Conservation (phyloP, 2,329 filamentous ascomycete species). For the Fusarium keratoplasticum region DNA sequence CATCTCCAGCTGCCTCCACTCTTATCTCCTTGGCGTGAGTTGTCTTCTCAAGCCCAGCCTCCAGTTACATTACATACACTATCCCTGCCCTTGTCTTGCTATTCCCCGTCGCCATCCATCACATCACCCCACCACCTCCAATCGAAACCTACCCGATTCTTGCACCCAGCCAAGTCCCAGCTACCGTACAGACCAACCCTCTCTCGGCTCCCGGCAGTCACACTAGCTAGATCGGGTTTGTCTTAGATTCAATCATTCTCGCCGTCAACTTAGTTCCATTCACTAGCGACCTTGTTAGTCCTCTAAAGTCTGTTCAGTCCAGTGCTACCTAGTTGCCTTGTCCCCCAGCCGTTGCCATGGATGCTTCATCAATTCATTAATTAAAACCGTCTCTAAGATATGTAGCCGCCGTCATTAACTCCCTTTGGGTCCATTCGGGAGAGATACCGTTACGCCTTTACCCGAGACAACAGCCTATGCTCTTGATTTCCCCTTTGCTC, state of each 20-base stretch:
- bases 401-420: not conserved
- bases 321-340: constrained; percentile 7
- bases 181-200: not conserved
- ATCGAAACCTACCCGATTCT: constrained; percentile 5
- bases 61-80: not conserved
- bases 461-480: constrained; percentile 24
- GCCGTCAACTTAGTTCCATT: constrained; percentile 20
- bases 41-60: not conserved
- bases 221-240: constrained; percentile 33
- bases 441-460: constrained; percentile 5
- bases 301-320: not conserved
- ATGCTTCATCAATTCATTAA: not conserved
- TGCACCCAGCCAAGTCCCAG: constrained; percentile 7
- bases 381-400: not conserved
- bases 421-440: not conserved
- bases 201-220: constrained; percentile 19
- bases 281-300: constrained; percentile 12
- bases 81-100: not conserved
- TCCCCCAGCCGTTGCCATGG: constrained; percentile 13
- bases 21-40: constrained; percentile 2
- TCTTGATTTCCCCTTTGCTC: constrained; percentile 43
- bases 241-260: constrained; percentile 24
- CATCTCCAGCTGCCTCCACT: not conserved
- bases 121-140: constrained; percentile 7
- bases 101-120: not conserved